Percentiles rank a stretch among this genome's conserved stretches.
Conservation (phyloP, 1,284 basidiomycete genomes). For the Hortiboletus rubellus region DNA sequence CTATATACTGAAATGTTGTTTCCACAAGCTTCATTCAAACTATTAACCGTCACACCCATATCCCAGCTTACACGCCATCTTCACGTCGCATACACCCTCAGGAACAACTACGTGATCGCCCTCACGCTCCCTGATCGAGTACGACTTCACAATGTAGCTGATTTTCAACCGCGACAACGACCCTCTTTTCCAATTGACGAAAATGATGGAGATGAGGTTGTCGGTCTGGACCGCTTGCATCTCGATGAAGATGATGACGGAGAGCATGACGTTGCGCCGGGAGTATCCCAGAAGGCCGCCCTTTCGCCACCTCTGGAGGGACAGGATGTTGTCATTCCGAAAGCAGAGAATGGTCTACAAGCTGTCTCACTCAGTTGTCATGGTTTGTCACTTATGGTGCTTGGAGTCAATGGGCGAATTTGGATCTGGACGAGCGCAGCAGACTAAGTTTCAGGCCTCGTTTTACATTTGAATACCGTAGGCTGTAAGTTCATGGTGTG, state of each 20-base stretch:
- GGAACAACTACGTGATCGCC: conserved; percentile 53
- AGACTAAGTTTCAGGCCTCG: conserved; percentile 12
- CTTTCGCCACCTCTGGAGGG: conserved; percentile 24
- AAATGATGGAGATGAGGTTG: conserved; percentile 16
- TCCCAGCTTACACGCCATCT: conserved; percentile 43
- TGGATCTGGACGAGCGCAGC: conserved; percentile 30
- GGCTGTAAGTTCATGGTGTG: background rate
- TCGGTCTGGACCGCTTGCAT: conserved; percentile 18
- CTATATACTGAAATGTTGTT: conserved; percentile 9
- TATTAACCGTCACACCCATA: conserved; percentile 52
- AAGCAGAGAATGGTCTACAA: conserved; percentile 24
- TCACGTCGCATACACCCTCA: conserved; percentile 44
- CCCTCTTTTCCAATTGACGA: conserved; percentile 27
- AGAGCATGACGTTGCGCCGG: conserved; percentile 8
- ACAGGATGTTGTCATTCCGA: conserved; percentile 23
- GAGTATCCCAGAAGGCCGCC: background rate
- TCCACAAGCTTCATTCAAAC: conserved; percentile 58
- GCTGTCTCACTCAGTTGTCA: conserved; percentile 44
- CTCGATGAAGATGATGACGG: conserved; percentile 36
- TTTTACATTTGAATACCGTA: background rate
- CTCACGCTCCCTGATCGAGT: conserved; percentile 45
- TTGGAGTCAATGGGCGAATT: conserved; percentile 23
- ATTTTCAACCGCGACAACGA: conserved; percentile 41
- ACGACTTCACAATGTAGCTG: conserved; percentile 47
- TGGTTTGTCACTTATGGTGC: conserved; percentile 42